phyloP scores from a whole-genome alignment of 1,284 basidiomycete species.

The Meira miltonrushii region DNA sequence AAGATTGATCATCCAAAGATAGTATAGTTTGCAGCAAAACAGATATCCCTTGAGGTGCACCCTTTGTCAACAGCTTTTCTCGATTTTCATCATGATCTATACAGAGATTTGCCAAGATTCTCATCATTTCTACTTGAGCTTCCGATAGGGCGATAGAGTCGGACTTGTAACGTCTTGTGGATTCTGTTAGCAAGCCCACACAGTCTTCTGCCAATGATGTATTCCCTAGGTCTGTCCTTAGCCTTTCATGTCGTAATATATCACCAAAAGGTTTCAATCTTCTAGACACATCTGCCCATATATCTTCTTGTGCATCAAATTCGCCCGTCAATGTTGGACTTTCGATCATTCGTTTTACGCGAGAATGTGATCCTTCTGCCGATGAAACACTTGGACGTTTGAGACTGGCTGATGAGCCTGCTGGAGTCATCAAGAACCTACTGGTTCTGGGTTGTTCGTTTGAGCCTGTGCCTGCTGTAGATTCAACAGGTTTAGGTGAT shows the following conservation, averaged over 20 bases:
- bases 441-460: conserved; percentile 24
- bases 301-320: conserved; percentile 19
- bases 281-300: conserved; percentile 23
- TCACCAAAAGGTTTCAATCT: conserved; percentile 33
- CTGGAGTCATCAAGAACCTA: conserved; percentile 6
- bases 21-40: conserved; percentile 1
- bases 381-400: conserved; percentile 18
- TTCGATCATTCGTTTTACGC: not conserved
- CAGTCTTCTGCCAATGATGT: not conserved
- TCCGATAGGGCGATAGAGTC: conserved; percentile 9
- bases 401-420: conserved; percentile 19
- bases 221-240: conserved; percentile 6
- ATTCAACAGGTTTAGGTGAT: not conserved
- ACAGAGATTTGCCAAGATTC: conserved; percentile 40
- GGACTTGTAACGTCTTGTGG: not conserved
- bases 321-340: conserved; percentile 3
- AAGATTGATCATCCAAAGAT: conserved; percentile 2
- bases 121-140: conserved; percentile 32
- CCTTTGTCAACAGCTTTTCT: not conserved
- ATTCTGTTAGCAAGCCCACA: not conserved
- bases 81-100: conserved; percentile 39
- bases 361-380: conserved; percentile 4
- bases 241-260: conserved; percentile 21
- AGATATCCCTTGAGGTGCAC: not conserved
- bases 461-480: conserved; percentile 23